Evolutionary conservation across 108 stramenopile genomes (phyloP).

Genomic region (Cylindrotheca fusiformis): DNA sequence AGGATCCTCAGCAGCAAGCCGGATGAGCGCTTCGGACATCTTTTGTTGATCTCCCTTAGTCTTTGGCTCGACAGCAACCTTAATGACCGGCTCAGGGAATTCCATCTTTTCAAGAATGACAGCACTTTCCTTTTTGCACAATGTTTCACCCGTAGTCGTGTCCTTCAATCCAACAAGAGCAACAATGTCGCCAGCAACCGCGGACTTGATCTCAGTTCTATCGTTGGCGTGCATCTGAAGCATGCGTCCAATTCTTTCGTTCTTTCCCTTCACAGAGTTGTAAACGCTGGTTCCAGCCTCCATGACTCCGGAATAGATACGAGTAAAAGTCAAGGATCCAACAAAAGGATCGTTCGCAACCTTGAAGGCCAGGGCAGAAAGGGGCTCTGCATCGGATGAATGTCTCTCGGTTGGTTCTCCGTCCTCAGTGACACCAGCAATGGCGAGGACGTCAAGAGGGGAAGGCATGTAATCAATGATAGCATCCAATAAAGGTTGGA

Average conservation of each 20-base stretch:
- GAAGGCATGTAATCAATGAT: conserved; percentile 97
- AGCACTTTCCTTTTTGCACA: conserved; percentile 75
- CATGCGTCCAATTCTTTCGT: conserved; percentile 96
- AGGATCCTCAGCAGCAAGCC: conserved; percentile 97
- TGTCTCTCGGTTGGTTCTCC: conserved; percentile 62
- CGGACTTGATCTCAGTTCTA: conserved; percentile 86
- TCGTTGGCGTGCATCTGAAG: conserved; percentile 98
- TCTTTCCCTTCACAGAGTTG: conserved; percentile 99
- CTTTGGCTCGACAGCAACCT: conserved; percentile 97
- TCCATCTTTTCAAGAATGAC: conserved; percentile 98
- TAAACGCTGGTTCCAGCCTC: conserved; percentile 87
- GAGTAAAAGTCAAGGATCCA: conserved; percentile 92
- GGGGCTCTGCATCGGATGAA: conserved; percentile 88
- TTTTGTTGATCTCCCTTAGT: conserved; percentile 90
- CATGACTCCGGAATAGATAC: conserved; percentile 95
- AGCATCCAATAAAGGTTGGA: conserved; percentile 97
- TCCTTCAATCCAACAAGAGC: conserved; percentile 94
- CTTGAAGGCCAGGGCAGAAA: conserved; percentile 97
- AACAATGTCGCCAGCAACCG: conserved; percentile 95
- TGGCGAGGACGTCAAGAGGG: conserved; percentile 94
- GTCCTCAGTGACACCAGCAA: conserved; percentile 82
- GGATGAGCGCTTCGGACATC: conserved; percentile 94
- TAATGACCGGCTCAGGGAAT: conserved; percentile 98
- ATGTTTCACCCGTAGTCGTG: conserved; percentile 97
- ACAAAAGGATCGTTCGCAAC: conserved; percentile 96